Conservation (phyloP, 331 rosid genomes). For the Spiraea crenata region DNA sequence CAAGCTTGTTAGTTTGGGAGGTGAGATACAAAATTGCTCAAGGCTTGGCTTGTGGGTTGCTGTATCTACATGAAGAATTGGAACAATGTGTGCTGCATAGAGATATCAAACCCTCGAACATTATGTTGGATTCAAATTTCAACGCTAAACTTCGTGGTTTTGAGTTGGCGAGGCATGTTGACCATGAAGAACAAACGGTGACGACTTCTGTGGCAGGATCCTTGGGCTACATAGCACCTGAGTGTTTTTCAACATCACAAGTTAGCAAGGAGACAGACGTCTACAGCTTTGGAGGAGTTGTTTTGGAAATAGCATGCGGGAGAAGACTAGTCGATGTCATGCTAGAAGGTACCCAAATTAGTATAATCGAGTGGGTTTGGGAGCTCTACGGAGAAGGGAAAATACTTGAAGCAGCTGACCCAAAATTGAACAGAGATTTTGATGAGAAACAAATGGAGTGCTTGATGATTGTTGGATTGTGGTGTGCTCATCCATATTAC, state of each 20-base stretch:
- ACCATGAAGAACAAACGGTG: not conserved
- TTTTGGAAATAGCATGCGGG: too few species aligned
- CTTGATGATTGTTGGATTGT: slow-evolving; percentile 5
- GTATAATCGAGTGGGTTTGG: not conserved
- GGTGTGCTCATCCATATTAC: not conserved
- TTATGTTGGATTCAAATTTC: not conserved
- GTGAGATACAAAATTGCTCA: not conserved
- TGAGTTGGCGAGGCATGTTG: not conserved
- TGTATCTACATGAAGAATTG: not conserved
- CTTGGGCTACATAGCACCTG: not conserved
- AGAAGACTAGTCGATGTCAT: too few species aligned
- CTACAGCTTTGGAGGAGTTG: not conserved
- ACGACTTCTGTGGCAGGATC: not conserved
- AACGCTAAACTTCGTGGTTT: not conserved
- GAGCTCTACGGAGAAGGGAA: not conserved
- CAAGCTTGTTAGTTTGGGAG: not conserved
- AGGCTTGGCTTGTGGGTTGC: not conserved
- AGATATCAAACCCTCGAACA: not conserved
- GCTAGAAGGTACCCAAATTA: not conserved
- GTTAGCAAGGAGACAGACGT: not conserved
- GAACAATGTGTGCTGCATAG: not conserved
- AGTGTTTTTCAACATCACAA: fast-evolving
- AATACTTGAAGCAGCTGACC: not conserved
- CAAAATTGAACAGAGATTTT: not conserved
- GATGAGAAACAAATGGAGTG: not conserved